These are phyloP conservation scores for Talinum fruticosum DNA, from an alignment of 148 eudicot species.

Conservation along the genomic window DNA sequence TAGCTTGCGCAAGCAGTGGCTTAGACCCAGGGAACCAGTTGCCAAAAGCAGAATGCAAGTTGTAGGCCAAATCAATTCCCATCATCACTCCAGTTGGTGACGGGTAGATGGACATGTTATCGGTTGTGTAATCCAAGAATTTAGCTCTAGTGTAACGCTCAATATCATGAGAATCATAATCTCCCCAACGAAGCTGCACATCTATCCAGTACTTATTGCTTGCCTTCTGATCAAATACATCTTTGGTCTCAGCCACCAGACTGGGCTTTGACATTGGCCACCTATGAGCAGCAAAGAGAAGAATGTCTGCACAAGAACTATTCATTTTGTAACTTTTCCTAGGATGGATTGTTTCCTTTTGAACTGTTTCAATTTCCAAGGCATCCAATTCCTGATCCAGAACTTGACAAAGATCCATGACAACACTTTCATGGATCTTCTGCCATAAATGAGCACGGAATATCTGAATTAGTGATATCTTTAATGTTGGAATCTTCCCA, in stretches of 20 bases:
- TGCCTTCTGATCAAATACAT: slow-evolving; percentile 97
- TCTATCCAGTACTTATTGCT: slow-evolving; percentile 99
- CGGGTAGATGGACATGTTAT: slow-evolving; percentile 99
- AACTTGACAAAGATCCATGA: slow-evolving; percentile 99
- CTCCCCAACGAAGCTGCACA: slow-evolving; percentile 99
- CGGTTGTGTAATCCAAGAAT: slow-evolving; percentile 98
- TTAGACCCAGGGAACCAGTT: slow-evolving; percentile 99
- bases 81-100: slow-evolving; percentile 99
- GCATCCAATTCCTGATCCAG: slow-evolving; percentile 98
- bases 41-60: slow-evolving; percentile 99
- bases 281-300: slow-evolving; percentile 98
- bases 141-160: slow-evolving; percentile 99
- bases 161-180: slow-evolving; percentile 98
- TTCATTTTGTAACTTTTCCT: slow-evolving; percentile 99
- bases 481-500: slow-evolving; percentile 95
- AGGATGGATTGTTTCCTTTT: slow-evolving; percentile 98
- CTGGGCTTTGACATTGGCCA: slow-evolving; percentile 99
- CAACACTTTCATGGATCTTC: slow-evolving; percentile 99
- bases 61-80: slow-evolving; percentile 94
- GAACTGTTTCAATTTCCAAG: slow-evolving; percentile 94
- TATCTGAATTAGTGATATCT: slow-evolving; percentile 97
- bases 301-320: slow-evolving; percentile 96
- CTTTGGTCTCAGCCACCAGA: slow-evolving; percentile 96
- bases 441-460: slow-evolving; percentile 99
- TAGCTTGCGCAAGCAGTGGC: slow-evolving; percentile 94